Conservation (phyloP, 2,329 filamentous ascomycete genomes). For the Stachybotrys elegans region DNA sequence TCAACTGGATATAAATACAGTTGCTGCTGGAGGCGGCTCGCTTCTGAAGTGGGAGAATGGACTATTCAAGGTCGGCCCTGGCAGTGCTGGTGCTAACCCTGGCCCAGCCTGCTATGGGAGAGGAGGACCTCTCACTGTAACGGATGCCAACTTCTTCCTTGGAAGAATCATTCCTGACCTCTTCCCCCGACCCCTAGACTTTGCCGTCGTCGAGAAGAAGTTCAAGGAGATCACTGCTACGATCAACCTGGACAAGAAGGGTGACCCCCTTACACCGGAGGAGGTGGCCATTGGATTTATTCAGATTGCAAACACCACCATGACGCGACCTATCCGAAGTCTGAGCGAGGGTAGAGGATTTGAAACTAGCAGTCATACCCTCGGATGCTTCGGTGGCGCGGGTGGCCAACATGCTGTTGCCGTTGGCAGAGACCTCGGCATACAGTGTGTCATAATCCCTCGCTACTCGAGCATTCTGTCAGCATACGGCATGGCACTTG, state of each 20-base stretch:
- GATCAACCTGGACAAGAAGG: conserved; percentile 36
- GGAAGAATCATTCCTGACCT: conserved; percentile 57
- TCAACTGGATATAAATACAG: conserved; percentile 77
- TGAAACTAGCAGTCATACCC: conserved; percentile 27
- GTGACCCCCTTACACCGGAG: conserved; percentile 1
- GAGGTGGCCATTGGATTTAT: conserved; percentile 23
- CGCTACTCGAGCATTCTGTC: conserved; percentile 38
- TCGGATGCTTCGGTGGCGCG: conserved; percentile 26
- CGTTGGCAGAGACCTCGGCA: conserved; percentile 32
- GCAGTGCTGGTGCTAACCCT: conserved; percentile 65
- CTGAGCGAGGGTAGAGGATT: conserved; percentile 31
- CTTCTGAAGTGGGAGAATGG: conserved; percentile 67
- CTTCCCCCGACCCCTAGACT: conserved; percentile 53
- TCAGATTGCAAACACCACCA: conserved; percentile 30
- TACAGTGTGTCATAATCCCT: conserved; percentile 34
- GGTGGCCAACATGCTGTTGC: conserved; percentile 36
- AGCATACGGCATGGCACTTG: conserved; percentile 37
- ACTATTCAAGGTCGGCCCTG: conserved; percentile 67
- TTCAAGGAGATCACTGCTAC: conserved; percentile 35
- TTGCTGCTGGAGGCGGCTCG: conserved; percentile 71
- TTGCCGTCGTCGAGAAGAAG: conserved; percentile 31
- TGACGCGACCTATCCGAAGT: conserved; percentile 29
- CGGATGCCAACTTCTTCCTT: conserved; percentile 66
- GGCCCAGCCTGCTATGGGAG: conserved; percentile 72
- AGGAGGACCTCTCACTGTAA: conserved; percentile 65